Evolutionary conservation across 1,284 basidiomycete genomes (phyloP).

Genomic region (Vanrija humicola): DNA sequence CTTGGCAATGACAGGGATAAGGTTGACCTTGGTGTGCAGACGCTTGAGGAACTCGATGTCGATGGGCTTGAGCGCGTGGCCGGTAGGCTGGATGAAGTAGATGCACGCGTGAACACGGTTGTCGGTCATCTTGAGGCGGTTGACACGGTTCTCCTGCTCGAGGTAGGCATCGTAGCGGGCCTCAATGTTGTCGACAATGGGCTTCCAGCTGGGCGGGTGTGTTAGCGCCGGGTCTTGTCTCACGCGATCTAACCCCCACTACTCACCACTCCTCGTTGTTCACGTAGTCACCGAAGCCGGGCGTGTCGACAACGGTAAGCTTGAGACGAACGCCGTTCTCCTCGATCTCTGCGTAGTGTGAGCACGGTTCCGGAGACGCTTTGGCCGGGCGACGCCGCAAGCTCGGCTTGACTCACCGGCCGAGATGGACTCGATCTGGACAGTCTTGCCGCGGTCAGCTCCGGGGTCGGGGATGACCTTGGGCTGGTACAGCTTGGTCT

Average conservation of each 20-base stretch:
- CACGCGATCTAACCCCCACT: background rate
- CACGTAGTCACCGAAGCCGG: constrained; percentile 94
- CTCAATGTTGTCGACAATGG: constrained; percentile 95
- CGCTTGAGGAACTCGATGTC: constrained; percentile 97
- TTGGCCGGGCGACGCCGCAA: no score
- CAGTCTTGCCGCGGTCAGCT: constrained; percentile 81
- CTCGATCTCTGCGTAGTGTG: constrained; percentile 73
- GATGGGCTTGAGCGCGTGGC: constrained; percentile 91
- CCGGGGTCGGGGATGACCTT: constrained; percentile 78
- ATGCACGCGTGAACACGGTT: constrained; percentile 65
- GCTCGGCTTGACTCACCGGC: constrained; percentile 63
- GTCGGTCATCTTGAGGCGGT: constrained; percentile 55
- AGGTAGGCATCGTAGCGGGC: constrained; percentile 92
- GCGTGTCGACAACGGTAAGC: constrained; percentile 95
- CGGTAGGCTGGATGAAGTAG: constrained; percentile 96
- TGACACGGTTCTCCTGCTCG: constrained; percentile 96
- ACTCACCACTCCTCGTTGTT: constrained; percentile 91
- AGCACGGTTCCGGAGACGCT: constrained; percentile 16
- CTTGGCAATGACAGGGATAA: constrained; percentile 96
- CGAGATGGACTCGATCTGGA: constrained; percentile 92
- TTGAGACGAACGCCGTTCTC: constrained; percentile 92
- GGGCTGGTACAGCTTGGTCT: constrained; percentile 84
- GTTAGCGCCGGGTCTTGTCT: background rate
- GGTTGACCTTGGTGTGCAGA: constrained; percentile 91
- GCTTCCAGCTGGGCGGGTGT: constrained; percentile 71